Percentiles rank a stretch among this genome's conserved stretches.
These are phyloP conservation scores for Podospora anserina DNA, from an alignment of 495 filamentous ascomycete species.

Conservation along the genomic window DNA sequence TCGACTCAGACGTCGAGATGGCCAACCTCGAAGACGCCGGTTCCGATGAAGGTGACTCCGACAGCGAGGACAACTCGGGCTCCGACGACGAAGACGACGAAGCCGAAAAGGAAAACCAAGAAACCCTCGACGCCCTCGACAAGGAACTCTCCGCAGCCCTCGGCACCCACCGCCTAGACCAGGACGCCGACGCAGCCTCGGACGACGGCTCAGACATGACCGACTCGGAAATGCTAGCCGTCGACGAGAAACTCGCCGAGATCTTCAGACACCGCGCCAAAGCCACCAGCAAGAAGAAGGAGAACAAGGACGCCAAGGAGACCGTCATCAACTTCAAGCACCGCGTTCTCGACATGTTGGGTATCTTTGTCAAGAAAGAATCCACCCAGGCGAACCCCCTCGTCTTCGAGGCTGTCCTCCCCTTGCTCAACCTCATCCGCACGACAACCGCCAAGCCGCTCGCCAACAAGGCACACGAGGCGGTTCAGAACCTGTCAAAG, in stretches of 20 bases:
- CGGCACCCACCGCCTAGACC: slow-evolving; percentile 57
- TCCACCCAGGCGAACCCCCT: slow-evolving; percentile 59
- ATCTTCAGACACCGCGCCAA: slow-evolving; percentile 73
- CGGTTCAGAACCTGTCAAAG: slow-evolving; percentile 69
- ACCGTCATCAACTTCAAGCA: slow-evolving; percentile 94
- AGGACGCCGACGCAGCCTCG: slow-evolving; percentile 46
- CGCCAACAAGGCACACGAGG: slow-evolving; percentile 63
- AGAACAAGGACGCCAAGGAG: slow-evolving; percentile 80
- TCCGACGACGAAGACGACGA: slow-evolving; percentile 29
- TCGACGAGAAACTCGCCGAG: slow-evolving; percentile 75
- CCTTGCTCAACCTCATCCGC: slow-evolving; percentile 47
- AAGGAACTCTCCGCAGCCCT: slow-evolving; percentile 74
- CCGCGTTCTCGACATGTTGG: slow-evolving; percentile 81
- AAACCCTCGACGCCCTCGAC: slow-evolving; percentile 61
- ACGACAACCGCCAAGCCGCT: slow-evolving; percentile 67
- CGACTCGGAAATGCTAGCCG: slow-evolving; percentile 90
- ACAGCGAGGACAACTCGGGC: slow-evolving; percentile 36
- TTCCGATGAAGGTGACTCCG: slow-evolving; percentile 42
- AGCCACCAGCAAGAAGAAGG: slow-evolving; percentile 62
- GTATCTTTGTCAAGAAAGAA: slow-evolving; percentile 80
- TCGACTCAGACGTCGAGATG: slow-evolving; percentile 45
- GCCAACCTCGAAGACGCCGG: slow-evolving; percentile 43
- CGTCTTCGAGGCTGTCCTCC: slow-evolving; percentile 64
- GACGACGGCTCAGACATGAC: slow-evolving; percentile 76
- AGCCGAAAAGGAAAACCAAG: slow-evolving; percentile 47